Evolutionary conservation across 1,139 yeast genomes (phyloP), one percentile per base, ranked within the genome.

Genomic region (Candida sp.): DNA sequence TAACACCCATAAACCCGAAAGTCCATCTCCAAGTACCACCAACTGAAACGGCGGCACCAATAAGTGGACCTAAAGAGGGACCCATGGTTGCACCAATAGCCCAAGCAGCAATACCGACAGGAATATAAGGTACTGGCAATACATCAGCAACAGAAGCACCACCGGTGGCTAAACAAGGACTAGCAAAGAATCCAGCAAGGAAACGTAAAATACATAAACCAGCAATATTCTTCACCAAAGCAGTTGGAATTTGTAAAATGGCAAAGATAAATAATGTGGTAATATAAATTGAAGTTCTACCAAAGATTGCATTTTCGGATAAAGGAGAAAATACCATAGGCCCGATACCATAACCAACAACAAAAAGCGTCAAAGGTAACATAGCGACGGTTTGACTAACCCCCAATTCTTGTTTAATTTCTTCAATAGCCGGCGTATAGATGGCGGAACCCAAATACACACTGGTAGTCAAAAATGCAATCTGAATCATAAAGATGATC

Each of bases 381-480:
- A 63, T 50, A 43, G 72, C 71, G 35, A 58, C 52, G 2, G 56
- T 54, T 35, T 53, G 50, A 33, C 52, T 43, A 7, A 75, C 51
- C 5, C 63, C 44, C 36, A 58, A 72, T 51, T 61, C 54, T 21
- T 41, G 57, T 60, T 52, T 59, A 25, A 70, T 56, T 30, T 61
- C 53, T 5, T 58, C 58, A 22, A 66, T 46, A 12, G 83, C 84
- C 0, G 87, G 85, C 1, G 86, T 75, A 51, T 77, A 80, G 22
- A 81, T 75, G 1, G 87, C 81, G 0, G 86, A 71, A 4, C 81
- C 84, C 73, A 80, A 77, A 52, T 82, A 82, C 3, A 80, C 81
- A 4, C 77, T 66, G 4, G 70, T 59, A 1, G 86, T 79, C 44
- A 82, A 63, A 33, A 77, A 44, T 39, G 73, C 68, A 27, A 78